A percentile compares a stretch with the other conserved stretches of the same genome.
Conservation (phyloP, 1,284 basidiomycete species). For the Singerocomus inundabilis region DNA sequence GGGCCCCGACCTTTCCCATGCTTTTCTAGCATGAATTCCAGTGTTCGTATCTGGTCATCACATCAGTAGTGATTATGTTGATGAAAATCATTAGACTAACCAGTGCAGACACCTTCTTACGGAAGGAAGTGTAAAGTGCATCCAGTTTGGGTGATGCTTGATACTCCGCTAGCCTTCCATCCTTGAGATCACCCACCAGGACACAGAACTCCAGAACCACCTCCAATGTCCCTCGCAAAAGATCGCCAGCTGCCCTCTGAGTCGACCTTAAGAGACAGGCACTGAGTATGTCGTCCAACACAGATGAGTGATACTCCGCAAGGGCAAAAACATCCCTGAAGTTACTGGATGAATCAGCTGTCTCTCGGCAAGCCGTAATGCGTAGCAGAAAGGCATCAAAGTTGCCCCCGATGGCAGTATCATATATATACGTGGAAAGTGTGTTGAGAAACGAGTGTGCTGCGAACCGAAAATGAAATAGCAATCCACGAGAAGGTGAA, state of each 20-base stretch:
- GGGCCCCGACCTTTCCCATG: constrained; percentile 24
- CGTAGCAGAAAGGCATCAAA: constrained; percentile 65
- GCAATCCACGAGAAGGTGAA: constrained; percentile 46
- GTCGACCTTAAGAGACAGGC: constrained; percentile 75
- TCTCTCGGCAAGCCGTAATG: constrained; percentile 35
- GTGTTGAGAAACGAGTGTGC: constrained; percentile 66
- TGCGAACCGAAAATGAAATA: constrained; percentile 70
- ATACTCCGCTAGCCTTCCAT: constrained; percentile 55
- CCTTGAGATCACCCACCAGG: constrained; percentile 60
- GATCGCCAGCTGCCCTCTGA: constrained; percentile 65
- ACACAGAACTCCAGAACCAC: constrained; percentile 70
- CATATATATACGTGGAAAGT: constrained; percentile 70
- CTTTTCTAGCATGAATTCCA: constrained; percentile 39
- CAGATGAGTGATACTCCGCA: constrained; percentile 62
- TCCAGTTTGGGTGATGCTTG: constrained; percentile 55
- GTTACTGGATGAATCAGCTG: constrained; percentile 15
- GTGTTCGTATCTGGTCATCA: constrained; percentile 12
- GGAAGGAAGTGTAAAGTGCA: constrained; percentile 54
- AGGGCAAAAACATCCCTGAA: constrained; percentile 78
- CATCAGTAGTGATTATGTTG: background rate
- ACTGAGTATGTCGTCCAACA: constrained; percentile 74
- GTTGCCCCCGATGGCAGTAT: constrained; percentile 73
- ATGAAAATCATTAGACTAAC: constrained; percentile 41
- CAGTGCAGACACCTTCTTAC: constrained; percentile 52
- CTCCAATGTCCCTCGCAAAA: constrained; percentile 65